Percentiles rank a stretch among this genome's conserved stretches.
Evolutionary conservation across 352 stramenopile species (phyloP).

Genomic region (Plasmopara viticola): DNA sequence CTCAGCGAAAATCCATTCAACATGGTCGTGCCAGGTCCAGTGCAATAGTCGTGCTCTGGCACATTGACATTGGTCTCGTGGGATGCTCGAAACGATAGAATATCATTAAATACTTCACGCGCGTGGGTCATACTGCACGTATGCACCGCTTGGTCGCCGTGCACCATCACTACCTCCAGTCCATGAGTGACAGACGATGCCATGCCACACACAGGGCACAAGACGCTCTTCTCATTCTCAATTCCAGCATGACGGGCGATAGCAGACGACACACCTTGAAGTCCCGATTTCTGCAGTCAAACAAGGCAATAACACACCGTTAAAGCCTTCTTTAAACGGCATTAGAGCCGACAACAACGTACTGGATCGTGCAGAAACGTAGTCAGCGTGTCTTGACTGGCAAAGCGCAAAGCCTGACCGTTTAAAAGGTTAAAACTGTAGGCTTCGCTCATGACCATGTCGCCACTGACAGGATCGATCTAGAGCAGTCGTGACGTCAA

Average conservation of each 20-base stretch:
- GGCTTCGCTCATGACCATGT: conserved; percentile 60
- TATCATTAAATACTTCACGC: conserved; percentile 49
- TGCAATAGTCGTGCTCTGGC: conserved; percentile 34
- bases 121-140: conserved; percentile 69
- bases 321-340: background rate
- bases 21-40: conserved; percentile 62
- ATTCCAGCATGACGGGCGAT: conserved; percentile 3
- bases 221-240: conserved; percentile 11
- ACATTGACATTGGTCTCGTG: conserved; percentile 6
- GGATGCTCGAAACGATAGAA: conserved; percentile 34
- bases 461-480: conserved; percentile 52
- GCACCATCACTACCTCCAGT: conserved; percentile 44
- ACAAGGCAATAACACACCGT: background rate
- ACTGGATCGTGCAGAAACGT: conserved; percentile 51
- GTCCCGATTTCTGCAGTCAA: conserved; percentile 23
- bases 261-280: conserved; percentile 38
- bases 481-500: conserved; percentile 6
- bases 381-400: conserved; percentile 39
- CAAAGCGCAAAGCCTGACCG: conserved; percentile 58
- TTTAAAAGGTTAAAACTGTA: conserved; percentile 64
- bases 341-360: background rate
- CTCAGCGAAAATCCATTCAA: conserved; percentile 62
- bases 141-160: conserved; percentile 55
- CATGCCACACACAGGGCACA: conserved; percentile 73
- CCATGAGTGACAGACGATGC: conserved; percentile 39